Evolutionary conservation across 1,284 basidiomycete species (phyloP), one percentile per base, ranked within the genome.

Genomic region (Trichosporon asahii): DNA sequence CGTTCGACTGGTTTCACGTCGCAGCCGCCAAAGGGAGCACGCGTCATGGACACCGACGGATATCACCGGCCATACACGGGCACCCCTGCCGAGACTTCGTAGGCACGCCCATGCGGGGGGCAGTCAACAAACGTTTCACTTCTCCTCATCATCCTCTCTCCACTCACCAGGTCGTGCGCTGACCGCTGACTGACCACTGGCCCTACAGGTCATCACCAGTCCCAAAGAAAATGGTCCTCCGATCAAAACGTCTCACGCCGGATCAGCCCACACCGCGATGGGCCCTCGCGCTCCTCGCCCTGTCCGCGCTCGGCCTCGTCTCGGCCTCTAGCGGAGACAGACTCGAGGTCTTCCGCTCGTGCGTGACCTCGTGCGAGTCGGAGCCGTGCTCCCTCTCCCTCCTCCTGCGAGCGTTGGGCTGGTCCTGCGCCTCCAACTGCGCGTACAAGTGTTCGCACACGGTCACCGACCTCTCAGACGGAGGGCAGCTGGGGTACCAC

Each of bases 371-470:
- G 14, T 80, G 81, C 74, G 49, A 72, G 33, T 14, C 75, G 60
- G 71, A 76, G 33, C 83, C 65, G 78, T 88, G 70, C 78, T 88
- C 74, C 14, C 74, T 91, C 86, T 72, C 87, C 80, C 73, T 91
- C 87, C 76, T 84, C 33, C 83, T 87, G 3, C 77, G 85, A 8
- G 70, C 84, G 12, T 85, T 85, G 2, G 78, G 82, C 15, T 89
- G 88, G 96, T 88, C 91, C 21, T 98, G 95, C 83, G 77, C 83
- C 14, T 93, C 93, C 76, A 88, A 98, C 82, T 98, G 95, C 87
- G 89, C 89, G 78, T 98, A 99, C 79, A 84, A 84, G 21, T 99
- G 96, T 85, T 92, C 91, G 86, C 94, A 97, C 78, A 82, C 86
- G 65, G 86, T 96, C 68, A 97, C 94, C 15, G 83, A 86, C 25